Base-by-base conservation (phyloP, 176 grass and related monocot genomes). In the Zoysia japonica region DNA sequence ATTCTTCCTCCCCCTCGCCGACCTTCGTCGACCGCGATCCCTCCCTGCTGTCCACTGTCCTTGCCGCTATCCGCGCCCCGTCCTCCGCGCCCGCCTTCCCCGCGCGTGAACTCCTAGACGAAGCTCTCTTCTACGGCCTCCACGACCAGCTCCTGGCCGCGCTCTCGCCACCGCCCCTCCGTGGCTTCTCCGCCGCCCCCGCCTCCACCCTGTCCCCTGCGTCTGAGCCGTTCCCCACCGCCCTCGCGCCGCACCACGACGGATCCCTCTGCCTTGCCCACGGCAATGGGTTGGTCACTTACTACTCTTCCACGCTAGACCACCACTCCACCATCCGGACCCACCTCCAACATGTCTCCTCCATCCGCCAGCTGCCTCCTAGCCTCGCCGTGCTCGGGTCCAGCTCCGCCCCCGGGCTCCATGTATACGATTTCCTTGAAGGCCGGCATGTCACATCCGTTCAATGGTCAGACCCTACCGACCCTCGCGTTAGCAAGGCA, bases 201-300 rank as follows among this genome's bases (percentile, higher is more conserved):
- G 68, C 86, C 11, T 74, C 83, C 70, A 85, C 81, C 8, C 64
- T 98, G 62, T 60, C 80, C 41, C 95, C 95, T 6, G 49, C 90
- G 11, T 89, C 90, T 43, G 92, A 98, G 50, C 89, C 90, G 12
- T 87, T 87, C 13, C 63, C 90, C 74, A 94, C 95, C 19, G 78
- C 92, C 73, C 47, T 94, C 14, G 93, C 84, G 44, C 75, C 92
- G 15, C 83, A 76, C 59, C 73, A 87, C 28, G 88, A 94, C 11
- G 90, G 90, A 14, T 98, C 95, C 42, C 59, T 98, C 56, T 94
- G 84, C 78, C 68, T 98, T 47, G 95, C 90, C 38, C 95, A 98
- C 42, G 92, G 83, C 44, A 52, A 45, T 35, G 92, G 90, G 4
- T 88, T 80, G 73, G 84, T 94, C 71, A 89, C 92, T 19, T 81